These are phyloP conservation scores for Melaleuca quinquenervia DNA, from an alignment of 345 rosid genomes.

Conservation along the genomic window DNA sequence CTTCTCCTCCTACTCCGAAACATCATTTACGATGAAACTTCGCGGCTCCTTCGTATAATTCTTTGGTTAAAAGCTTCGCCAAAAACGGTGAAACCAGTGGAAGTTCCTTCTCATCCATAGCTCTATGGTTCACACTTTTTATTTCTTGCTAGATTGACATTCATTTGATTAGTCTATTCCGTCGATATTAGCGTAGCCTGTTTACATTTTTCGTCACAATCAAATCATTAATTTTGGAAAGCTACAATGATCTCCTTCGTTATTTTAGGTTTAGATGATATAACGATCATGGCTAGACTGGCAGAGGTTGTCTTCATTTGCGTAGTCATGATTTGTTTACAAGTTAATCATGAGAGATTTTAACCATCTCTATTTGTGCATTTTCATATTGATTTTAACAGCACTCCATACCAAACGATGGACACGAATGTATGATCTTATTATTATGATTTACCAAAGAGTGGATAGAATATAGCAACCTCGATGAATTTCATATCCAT, in stretches of 20 bases:
- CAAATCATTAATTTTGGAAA: too few species aligned
- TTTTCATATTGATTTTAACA: too few species aligned
- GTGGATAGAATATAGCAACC: neutral
- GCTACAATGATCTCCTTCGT: neutral
- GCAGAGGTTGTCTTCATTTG: neutral
- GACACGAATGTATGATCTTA: too few species aligned
- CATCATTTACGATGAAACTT: neutral
- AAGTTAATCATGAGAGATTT: neutral
- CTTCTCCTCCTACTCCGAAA: neutral
- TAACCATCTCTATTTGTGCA: neutral
- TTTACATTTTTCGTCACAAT: neutral
- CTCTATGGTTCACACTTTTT: neutral
- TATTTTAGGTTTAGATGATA: neutral
- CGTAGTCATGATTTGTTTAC: too few species aligned
- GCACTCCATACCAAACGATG: neutral
- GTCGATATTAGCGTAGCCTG: neutral
- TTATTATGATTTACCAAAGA: neutral
- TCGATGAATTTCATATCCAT: fast-evolving
- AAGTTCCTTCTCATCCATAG: neutral
- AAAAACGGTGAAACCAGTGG: neutral
- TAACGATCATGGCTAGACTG: neutral
- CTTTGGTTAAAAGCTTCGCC: too few species aligned
- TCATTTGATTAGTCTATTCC: too few species aligned
- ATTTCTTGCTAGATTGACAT: too few species aligned
- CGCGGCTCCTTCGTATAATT: neutral